Base-by-base conservation (phyloP, 202 grass and related monocot species). In the Schoenoplectus tabernaemontani region DNA sequence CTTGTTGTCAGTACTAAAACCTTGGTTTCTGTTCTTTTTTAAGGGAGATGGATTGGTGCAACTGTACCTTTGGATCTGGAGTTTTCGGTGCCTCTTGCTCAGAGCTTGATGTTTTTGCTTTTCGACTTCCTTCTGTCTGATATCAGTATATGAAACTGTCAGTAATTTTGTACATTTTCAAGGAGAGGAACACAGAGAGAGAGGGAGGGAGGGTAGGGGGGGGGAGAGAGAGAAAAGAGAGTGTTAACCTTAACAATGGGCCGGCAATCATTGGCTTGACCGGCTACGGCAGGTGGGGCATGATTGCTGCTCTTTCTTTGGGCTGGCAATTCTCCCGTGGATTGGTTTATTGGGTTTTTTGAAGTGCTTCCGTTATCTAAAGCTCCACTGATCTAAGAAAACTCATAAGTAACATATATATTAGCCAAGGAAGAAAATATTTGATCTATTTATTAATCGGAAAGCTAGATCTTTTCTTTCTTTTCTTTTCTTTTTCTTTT, bases 41-140 rank as follows among this genome's bases (percentile, higher is more conserved):
- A 39, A 22, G 36, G 32, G 23, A 17, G 33, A 26, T 74, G 15
- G 70, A 24, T 74, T 54, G 69, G 70, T 19, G 46, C 68, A 53
- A 53, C 64, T 50, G 87, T 58, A 97, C 91, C 89, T 93, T 97
- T 10, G 91, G 87, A 69, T 97, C 93, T 47, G 82, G 77, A 72
- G 91, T 88, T 16, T 80, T 88, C 41, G 81, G 71, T 0, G 84
- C 90, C 58, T 93, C 85, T 57, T 85, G 92, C 20, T 93, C 90
- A 59, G 84, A 80, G 77, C 85, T 79, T 48, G 88, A 90, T 82
- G 82, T 83, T 84, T 44, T 83, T 61, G 87, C 85, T 81, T 91
- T 97, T 70, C 80, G 81, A 85, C 83, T 71, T 75, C 83, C 87
- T 87, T 93, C 91, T 71, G 80, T 93, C 91, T 93, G 82, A 84